A percentile compares a stretch with the other conserved stretches of the same genome.
phyloP scores from a whole-genome alignment of 495 filamentous ascomycete genomes.

The Clohesyomyces aquaticus region DNA sequence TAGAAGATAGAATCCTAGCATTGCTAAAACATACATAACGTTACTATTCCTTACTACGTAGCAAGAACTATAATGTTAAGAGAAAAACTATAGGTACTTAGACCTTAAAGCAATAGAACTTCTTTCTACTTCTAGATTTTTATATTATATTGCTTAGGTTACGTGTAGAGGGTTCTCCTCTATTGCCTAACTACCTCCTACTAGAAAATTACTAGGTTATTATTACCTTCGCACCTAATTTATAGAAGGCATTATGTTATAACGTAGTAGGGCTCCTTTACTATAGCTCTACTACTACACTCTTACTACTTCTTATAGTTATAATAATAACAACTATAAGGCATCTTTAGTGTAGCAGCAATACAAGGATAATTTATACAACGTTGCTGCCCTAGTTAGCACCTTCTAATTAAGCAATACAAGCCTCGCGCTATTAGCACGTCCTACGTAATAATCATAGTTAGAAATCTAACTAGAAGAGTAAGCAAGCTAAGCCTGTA shows the following conservation, averaged over 20 bases:
- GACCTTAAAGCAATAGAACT: not conserved
- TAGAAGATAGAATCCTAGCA: too few relatives aligned
- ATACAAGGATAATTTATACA: not conserved
- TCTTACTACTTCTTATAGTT: not conserved
- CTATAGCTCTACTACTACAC: not conserved
- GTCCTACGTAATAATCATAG: not conserved
- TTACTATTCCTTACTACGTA: not conserved
- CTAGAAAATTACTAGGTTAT: not conserved
- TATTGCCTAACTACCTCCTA: not conserved
- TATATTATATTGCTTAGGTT: not conserved
- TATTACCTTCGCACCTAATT: not conserved
- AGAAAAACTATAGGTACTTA: not conserved
- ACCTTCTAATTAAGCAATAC: not conserved
- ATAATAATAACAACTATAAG: not conserved
- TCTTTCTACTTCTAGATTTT: conserved; percentile 10
- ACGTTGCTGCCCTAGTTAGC: not conserved
- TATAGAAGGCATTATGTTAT: not conserved
- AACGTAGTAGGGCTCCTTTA: not conserved
- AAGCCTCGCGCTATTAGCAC: not conserved
- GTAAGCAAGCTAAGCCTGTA: too few relatives aligned
- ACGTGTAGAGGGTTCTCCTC: not conserved
- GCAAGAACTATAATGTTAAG: not conserved
- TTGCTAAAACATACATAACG: too few relatives aligned
- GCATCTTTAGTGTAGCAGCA: not conserved
- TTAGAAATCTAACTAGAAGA: not conserved